Evolutionary conservation across 1,139 yeast species (phyloP).

Genomic region (Pneumocystis wakefieldiae): DNA sequence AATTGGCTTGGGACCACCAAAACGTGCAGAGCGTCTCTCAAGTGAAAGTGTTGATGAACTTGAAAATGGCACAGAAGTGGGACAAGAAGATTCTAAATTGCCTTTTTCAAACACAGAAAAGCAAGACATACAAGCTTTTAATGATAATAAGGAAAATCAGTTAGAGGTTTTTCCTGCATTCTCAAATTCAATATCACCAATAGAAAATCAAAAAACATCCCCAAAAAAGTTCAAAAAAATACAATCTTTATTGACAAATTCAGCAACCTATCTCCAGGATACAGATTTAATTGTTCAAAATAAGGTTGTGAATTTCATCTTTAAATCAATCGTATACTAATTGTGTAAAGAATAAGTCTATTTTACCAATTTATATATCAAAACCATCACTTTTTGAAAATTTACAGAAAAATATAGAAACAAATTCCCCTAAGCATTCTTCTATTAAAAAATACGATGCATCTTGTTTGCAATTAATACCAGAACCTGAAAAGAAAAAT

Average conservation of each 20-base stretch:
- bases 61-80: not conserved
- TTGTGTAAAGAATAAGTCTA: not conserved
- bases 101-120: not conserved
- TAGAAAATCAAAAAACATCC: not conserved
- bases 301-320: not conserved
- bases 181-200: not conserved
- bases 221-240: not conserved
- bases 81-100: not conserved
- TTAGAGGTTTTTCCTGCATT: not conserved
- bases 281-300: not conserved
- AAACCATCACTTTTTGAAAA: not conserved
- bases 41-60: conserved; percentile 6
- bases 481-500: not conserved
- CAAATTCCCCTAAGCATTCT: not conserved
- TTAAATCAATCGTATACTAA: not conserved
- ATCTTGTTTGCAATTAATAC: not conserved
- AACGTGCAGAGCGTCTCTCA: conserved; percentile 11
- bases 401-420: not conserved
- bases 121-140: not conserved
- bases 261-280: not conserved
- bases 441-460: not conserved
- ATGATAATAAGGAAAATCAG: not conserved
- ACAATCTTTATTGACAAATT: not conserved
- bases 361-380: not conserved
- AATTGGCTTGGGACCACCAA: conserved; percentile 12